Conservation (phyloP, 306 rosid genomes). For the Astragalus membranaceus region DNA sequence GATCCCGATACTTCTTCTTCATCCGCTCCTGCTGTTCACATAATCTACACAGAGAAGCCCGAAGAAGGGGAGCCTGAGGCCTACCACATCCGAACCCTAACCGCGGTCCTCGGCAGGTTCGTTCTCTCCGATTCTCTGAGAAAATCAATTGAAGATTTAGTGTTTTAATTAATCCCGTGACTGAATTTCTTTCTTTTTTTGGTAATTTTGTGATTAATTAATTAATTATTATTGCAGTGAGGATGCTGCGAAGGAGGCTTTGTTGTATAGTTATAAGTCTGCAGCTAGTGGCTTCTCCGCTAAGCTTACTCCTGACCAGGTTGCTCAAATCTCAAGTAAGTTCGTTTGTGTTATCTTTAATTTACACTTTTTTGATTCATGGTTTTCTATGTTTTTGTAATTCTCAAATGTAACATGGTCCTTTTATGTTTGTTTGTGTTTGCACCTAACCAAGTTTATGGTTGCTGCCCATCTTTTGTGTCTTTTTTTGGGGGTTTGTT, state of each 20-base stretch:
- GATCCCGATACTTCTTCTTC: slow-evolving; percentile 17
- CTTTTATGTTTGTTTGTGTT: neutral
- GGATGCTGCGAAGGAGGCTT: slow-evolving; percentile 89
- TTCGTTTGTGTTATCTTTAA: neutral
- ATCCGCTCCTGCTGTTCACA: slow-evolving; percentile 59
- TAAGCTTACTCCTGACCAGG: slow-evolving; percentile 56
- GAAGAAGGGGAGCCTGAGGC: slow-evolving; percentile 63
- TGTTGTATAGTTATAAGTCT: slow-evolving; percentile 75
- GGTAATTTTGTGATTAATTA: neutral
- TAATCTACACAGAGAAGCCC: slow-evolving; percentile 71
- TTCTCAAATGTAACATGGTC: neutral
- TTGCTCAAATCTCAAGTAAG: slow-evolving; percentile 45
- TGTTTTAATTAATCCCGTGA: neutral
- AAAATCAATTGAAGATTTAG: neutral
- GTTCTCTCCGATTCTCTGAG: neutral
- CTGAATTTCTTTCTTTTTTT: neutral
- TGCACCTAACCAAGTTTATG: neutral
- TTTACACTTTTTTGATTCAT: neutral
- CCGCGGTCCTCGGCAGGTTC: slow-evolving; percentile 82
- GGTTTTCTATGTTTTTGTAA: neutral
- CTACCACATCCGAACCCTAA: slow-evolving; percentile 77
- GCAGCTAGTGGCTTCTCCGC: slow-evolving; percentile 96
- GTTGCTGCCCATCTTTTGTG: neutral
- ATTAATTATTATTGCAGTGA: slow-evolving; percentile 51
- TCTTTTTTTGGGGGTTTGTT: neutral